These are phyloP conservation scores for Pinus albicaulis DNA, from an alignment of 75 land plant genomes.

Conservation along the genomic window DNA sequence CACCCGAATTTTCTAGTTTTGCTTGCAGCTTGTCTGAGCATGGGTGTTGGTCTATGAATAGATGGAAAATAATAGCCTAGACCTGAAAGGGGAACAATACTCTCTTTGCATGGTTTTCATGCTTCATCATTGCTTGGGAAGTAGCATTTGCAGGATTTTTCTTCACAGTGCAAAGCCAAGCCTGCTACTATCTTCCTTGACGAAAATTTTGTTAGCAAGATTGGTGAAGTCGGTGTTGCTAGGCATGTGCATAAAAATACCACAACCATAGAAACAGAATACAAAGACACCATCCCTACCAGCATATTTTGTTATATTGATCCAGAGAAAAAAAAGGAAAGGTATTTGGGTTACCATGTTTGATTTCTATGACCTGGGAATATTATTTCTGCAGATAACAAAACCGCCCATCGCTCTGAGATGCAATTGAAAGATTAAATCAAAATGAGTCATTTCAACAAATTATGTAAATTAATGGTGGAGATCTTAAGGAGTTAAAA, in stretches of 20 bases:
- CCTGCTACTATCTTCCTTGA: constrained; percentile 76
- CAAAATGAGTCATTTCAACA: constrained; percentile 23
- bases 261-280: constrained; percentile 17
- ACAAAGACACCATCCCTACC: constrained; percentile 54
- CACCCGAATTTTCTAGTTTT: constrained; percentile 44
- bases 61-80: constrained; percentile 46
- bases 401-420: constrained; percentile 54
- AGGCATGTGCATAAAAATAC: constrained; percentile 27
- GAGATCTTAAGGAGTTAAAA: too few species aligned
- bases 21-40: constrained; percentile 37
- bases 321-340: constrained; percentile 71
- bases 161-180: constrained; percentile 68
- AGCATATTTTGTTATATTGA: constrained; percentile 81
- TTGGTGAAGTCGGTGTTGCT: constrained; percentile 74
- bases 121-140: constrained; percentile 65
- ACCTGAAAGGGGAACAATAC: constrained; percentile 25
- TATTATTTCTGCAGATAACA: constrained; percentile 61
- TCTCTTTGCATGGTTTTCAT: constrained; percentile 56
- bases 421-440: constrained; percentile 49
- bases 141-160: constrained; percentile 60
- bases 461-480: constrained; percentile 33
- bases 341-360: constrained; percentile 58
- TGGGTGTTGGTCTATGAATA: constrained; percentile 46
- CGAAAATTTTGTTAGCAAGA: constrained; percentile 59
- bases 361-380: constrained; percentile 70